Evolutionary conservation across 129 eudicot species (phyloP).

Genomic region (Daucus carota): DH1_v3.0 NC_030389.2:5744001-5744500

Average conservation of each 20-base stretch:
- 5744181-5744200: neutral
- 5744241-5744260: conserved; percentile 92
- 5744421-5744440: neutral
- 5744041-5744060: neutral
- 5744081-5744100: neutral
- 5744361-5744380: conserved; percentile 50
- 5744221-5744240: conserved; percentile 31
- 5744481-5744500: neutral
- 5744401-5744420: neutral
- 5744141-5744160: neutral
- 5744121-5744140: neutral
- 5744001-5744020: neutral
- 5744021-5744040: neutral
- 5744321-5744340: conserved; percentile 98
- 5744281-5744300: conserved; percentile 94
- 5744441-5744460: neutral
- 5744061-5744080: neutral
- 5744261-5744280: conserved; percentile 91
- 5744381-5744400: neutral
- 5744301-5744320: conserved; percentile 87
- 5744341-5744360: conserved; percentile 95
- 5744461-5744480: neutral
- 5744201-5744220: neutral
- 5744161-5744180: neutral
- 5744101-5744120: neutral